Base-by-base conservation (phyloP, 1,284 basidiomycete species). In the Microbotryum saponariae region DNA sequence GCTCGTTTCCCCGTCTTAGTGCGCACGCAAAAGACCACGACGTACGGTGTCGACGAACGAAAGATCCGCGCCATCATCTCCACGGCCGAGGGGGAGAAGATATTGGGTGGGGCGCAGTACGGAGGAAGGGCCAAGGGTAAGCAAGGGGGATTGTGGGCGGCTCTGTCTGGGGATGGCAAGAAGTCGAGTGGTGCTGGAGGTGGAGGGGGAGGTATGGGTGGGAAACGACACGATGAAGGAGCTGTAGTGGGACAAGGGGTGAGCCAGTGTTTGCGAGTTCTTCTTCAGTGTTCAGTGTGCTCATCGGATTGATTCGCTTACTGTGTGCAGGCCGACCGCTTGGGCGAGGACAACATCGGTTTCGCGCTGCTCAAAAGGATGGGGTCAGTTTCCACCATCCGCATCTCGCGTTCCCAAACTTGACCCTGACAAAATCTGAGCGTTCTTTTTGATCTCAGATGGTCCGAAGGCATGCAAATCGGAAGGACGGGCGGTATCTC, bases 241-340 rank as follows among this genome's bases (percentile, higher is more conserved):
- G 60, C 60, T 2, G 67, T 69, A 5, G 67, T 69, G 14, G 67
- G 67, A 6, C 60, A 63, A 50, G 67, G 67, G 3, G 65, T 66
- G 47, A 47, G 65, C 59, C n/a, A 1, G 2, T 21, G 10, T 31
- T 46, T 29, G 25, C 49, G 23, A 2, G 21, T 21, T 12, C 9
- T 18, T 8, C 4, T 10, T 51, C 29, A 25, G 29, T 6, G 6
- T 18, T 6, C 7, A 4, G 6, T 20, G 4, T 5, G 2, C 74
- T 59, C 84, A 83, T 58, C 78, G 75, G 31, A 59, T 87, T 89
- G 50, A 87, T 87, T 29, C 86, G 37, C 82, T 83, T 62, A 85
- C 89, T 87, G 85, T 31, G 62, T 82, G 79, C 79, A 82, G 69
- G 88, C 88, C 1, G 86, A 86, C 6, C 88, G 85, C 77, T 83